Evolutionary conservation across 257 asterid genomes (phyloP), one percentile per base, ranked within the genome.

Genomic region (Nemophila menziesii): DNA sequence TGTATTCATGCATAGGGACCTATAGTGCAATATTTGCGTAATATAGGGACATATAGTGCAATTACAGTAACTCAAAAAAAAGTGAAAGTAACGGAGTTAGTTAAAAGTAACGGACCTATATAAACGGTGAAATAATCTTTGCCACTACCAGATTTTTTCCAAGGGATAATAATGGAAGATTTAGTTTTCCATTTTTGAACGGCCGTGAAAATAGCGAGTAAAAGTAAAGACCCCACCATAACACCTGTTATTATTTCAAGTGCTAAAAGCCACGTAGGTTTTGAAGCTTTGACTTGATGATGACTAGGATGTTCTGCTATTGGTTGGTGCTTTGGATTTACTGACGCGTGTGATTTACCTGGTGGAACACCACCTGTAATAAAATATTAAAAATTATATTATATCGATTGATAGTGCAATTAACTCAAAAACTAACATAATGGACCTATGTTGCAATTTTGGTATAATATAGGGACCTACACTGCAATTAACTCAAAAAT

Each of bases 61-160:
- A n/a, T n/a, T n/a, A n/a, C n/a, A n/a, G n/a, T n/a, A n/a, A n/a
- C n/a, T n/a, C n/a, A n/a, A n/a, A n/a, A n/a, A n/a, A n/a, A n/a
- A n/a, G n/a, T n/a, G n/a, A n/a, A n/a, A n/a, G n/a, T n/a, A n/a
- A n/a, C n/a, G n/a, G n/a, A n/a, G 40, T 14, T 8, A 20, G 44
- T 47, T 44, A 18, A 23, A 19, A 55, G n/a, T 55, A 45, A 60
- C 75, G 39, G 44, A 90, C 96, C 95, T 65, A 77, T 68, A 68
- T 66, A 73, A 62, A 77, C 62, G 6, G 85, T 52, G 67, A 52
- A 64, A 65, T 64, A 61, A 45, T 86, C 94, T 70, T 58, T 81
- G 50, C 71, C 33, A 33, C 94, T 85, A 38, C 73, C 65, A 11
- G 92, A 85, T 62, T 77, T 90, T 73, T 74, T 90, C 99, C 99